Percentiles rank a stretch among this genome's conserved stretches.
Conservation (phyloP, 1,284 basidiomycete genomes). For the Volvariella surrecta region DNA sequence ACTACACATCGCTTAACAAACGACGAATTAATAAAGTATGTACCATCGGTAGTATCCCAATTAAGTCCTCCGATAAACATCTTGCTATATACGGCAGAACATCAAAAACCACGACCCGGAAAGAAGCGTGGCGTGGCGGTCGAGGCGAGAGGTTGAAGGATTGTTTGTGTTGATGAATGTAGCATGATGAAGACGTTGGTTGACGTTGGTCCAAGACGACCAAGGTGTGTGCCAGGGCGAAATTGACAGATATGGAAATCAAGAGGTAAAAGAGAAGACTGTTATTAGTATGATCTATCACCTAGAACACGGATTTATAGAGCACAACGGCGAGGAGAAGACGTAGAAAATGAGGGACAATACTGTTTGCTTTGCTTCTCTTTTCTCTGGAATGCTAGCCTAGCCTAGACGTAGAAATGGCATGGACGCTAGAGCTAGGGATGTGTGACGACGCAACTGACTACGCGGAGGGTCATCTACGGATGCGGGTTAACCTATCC, state of each 20-base stretch:
- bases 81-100: conserved; percentile 57
- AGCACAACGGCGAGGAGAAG: conserved; percentile 44
- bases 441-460: conserved; percentile 49
- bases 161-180: background rate
- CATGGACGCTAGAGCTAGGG: conserved; percentile 58
- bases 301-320: conserved; percentile 58
- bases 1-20: conserved; percentile 2
- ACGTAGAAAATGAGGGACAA: conserved; percentile 47
- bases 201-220: conserved; percentile 10
- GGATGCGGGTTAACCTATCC: conserved; percentile 12
- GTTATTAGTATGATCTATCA: conserved; percentile 72
- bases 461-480: conserved; percentile 39
- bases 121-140: background rate
- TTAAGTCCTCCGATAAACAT: conserved; percentile 98
- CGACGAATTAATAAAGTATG: conserved; percentile 17
- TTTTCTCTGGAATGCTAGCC: conserved; percentile 36
- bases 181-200: conserved; percentile 1
- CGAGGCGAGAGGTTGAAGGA: too few species aligned
- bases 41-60: conserved; percentile 98
- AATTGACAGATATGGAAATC: too few species aligned
- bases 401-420: conserved; percentile 63
- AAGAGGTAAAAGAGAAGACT: conserved; percentile 34
- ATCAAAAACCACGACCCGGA: conserved; percentile 14
- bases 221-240: conserved; percentile 7
- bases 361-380: conserved; percentile 46